A percentile compares a stretch with the other conserved stretches of the same genome.
Conservation (phyloP, 2,329 filamentous ascomycete species). For the Pseudophaeomoniella oleicola region DNA sequence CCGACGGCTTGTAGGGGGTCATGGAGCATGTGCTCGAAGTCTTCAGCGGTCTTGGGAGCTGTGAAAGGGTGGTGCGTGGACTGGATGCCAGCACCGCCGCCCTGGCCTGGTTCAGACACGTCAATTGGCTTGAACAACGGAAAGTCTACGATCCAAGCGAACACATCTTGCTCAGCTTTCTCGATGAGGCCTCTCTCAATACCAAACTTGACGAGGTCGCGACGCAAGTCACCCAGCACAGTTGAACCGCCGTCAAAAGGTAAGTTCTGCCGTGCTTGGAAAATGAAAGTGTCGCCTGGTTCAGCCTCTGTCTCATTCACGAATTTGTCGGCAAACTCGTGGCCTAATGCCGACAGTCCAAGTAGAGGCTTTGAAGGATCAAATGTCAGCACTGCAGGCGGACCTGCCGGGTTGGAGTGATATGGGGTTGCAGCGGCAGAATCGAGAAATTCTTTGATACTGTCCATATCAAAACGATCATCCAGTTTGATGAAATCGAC, state of each 20-base stretch:
- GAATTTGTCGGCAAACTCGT: conserved; percentile 48
- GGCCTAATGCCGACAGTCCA: conserved; percentile 66
- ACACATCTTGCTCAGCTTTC: conserved; percentile 41
- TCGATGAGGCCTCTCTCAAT: conserved; percentile 46
- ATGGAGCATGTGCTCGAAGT: conserved; percentile 59
- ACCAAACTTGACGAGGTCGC: conserved; percentile 53
- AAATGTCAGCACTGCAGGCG: conserved; percentile 63
- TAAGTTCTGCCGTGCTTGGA: conserved; percentile 55
- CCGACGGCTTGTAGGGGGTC: conserved; percentile 60
- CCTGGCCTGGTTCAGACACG: conserved; percentile 60
- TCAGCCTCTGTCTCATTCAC: conserved; percentile 39
- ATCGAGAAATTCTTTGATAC: conserved; percentile 56
- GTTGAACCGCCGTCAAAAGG: conserved; percentile 61
- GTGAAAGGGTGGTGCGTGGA: conserved; percentile 96
- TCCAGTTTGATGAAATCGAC: conserved; percentile 61
- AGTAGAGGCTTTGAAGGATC: conserved; percentile 59
- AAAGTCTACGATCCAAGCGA: conserved; percentile 81
- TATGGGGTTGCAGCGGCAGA: conserved; percentile 43
- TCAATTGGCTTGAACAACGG: conserved; percentile 72
- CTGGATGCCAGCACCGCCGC: conserved; percentile 62
- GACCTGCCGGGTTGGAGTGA: conserved; percentile 56
- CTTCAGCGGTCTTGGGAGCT: conserved; percentile 55
- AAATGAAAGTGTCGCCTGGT: conserved; percentile 63
- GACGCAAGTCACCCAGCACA: conserved; percentile 56
- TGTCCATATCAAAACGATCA: conserved; percentile 6